These are phyloP conservation scores for Suillus weaverae DNA, from an alignment of 768 basidiomycete genomes.

Conservation along the genomic window DNA sequence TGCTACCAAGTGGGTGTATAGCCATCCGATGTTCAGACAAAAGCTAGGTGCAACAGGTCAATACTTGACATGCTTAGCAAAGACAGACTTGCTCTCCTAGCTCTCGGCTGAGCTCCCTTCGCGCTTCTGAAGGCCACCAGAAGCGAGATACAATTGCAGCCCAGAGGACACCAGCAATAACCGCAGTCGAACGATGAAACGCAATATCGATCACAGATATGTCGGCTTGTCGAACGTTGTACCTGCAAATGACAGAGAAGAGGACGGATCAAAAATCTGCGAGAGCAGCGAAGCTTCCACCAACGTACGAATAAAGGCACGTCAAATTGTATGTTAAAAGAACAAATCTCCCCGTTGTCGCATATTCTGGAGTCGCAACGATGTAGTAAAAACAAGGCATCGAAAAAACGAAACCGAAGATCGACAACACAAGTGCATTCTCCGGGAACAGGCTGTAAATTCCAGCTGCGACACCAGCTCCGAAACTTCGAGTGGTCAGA, in stretches of 20 bases:
- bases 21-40: conserved; percentile 90
- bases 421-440: conserved; percentile 67
- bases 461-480: conserved; percentile 72
- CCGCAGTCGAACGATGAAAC: conserved; percentile 73
- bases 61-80: neutral
- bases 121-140: conserved; percentile 96
- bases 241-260: conserved; percentile 43
- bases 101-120: conserved; percentile 80
- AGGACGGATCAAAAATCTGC: neutral
- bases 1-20: conserved; percentile 89
- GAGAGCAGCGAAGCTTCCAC: neutral
- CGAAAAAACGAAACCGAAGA: conserved; percentile 87
- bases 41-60: conserved; percentile 51
- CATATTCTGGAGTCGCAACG: conserved; percentile 73
- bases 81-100: conserved; percentile 73
- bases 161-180: conserved; percentile 86
- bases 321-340: conserved; percentile 90
- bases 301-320: conserved; percentile 61
- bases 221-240: conserved; percentile 70
- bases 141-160: conserved; percentile 83
- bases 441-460: conserved; percentile 78
- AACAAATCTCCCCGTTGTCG: conserved; percentile 76
- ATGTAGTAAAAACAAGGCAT: conserved; percentile 94
- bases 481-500: conserved; percentile 50
- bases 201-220: conserved; percentile 71